phyloP scores from a whole-genome alignment of 768 basidiomycete species.

The Psilocybe azurescens region DNA sequence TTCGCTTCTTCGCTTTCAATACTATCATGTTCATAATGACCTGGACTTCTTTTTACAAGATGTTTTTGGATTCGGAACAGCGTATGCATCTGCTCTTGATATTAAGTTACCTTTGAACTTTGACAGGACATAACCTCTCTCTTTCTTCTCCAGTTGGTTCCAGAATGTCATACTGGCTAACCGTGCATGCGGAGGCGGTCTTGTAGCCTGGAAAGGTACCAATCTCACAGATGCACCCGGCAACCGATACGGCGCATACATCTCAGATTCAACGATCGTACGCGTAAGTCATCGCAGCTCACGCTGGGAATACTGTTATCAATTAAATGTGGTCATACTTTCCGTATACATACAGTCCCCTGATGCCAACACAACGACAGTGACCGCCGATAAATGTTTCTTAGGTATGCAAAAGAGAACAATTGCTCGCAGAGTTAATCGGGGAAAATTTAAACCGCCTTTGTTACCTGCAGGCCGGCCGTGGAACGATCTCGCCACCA shows the following conservation, averaged over 20 bases:
- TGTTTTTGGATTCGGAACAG: conserved; percentile 65
- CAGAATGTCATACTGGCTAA: conserved; percentile 63
- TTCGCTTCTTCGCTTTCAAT: not conserved
- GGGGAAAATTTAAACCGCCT: not conserved
- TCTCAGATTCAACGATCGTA: conserved; percentile 58
- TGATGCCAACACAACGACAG: conserved; percentile 56
- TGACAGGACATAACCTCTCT: not conserved
- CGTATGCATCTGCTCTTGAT: conserved; percentile 37
- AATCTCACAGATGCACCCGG: conserved; percentile 55
- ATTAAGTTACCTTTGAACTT: not conserved
- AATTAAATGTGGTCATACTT: not conserved
- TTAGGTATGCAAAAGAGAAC: conserved; percentile 41
- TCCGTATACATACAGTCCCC: conserved; percentile 47
- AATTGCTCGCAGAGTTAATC: not conserved
- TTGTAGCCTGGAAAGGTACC: conserved; percentile 69
- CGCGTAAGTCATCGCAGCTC: conserved; percentile 41
- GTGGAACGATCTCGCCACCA: conserved; percentile 64
- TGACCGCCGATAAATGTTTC: conserved; percentile 51
- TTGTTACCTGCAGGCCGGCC: conserved; percentile 45
- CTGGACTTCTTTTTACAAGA: conserved; percentile 35
- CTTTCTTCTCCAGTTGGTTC: conserved; percentile 51
- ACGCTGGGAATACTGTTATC: no score
- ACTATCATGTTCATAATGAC: not conserved
- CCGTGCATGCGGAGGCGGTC: conserved; percentile 67
- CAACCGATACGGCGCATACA: conserved; percentile 61